Percentiles rank a stretch among this genome's conserved stretches.
Conservation (phyloP, 805 yeast species). For the Candida adriatica region DNA sequence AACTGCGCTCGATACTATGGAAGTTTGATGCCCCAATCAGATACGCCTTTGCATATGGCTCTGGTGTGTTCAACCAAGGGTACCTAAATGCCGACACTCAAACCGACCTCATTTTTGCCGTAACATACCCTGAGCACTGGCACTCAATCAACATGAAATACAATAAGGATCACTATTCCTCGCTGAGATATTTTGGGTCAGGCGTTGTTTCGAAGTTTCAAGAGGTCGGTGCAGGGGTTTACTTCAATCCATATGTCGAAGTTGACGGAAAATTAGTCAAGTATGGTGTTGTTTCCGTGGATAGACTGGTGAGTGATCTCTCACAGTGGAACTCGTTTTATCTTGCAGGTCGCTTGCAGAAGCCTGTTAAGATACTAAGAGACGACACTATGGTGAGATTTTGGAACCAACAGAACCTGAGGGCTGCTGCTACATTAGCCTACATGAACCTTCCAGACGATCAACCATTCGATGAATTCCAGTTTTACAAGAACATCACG, state of each 20-base stretch:
- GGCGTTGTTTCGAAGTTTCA: constrained; percentile 51
- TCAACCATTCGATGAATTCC: constrained; percentile 44
- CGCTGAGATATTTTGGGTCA: constrained; percentile 53
- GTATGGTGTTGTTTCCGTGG: constrained; percentile 77
- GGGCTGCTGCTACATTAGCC: constrained; percentile 66
- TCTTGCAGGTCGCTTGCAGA: constrained; percentile 88
- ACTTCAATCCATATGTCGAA: constrained; percentile 84
- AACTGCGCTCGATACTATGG: constrained; percentile 43
- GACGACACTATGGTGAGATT: constrained; percentile 58
- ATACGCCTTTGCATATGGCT: constrained; percentile 89
- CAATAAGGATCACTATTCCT: constrained; percentile 73
- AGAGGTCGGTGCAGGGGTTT: constrained; percentile 80
- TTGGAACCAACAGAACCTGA: constrained; percentile 69
- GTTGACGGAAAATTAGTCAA: constrained; percentile 58
- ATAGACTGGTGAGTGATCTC: constrained; percentile 57
- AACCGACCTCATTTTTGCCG: constrained; percentile 80
- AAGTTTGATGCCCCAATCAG: constrained; percentile 65
- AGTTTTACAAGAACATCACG: constrained; percentile 72
- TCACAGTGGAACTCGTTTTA: constrained; percentile 83
- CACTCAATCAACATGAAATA: constrained; percentile 65
- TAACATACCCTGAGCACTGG: constrained; percentile 67
- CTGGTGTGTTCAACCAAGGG: constrained; percentile 84
- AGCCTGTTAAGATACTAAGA: constrained; percentile 76
- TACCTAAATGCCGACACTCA: constrained; percentile 50
- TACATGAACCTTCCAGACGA: constrained; percentile 29